These are phyloP conservation scores for Fusarium nematophilum DNA, from an alignment of 2,329 filamentous ascomycete genomes.

Conservation along the genomic window DNA sequence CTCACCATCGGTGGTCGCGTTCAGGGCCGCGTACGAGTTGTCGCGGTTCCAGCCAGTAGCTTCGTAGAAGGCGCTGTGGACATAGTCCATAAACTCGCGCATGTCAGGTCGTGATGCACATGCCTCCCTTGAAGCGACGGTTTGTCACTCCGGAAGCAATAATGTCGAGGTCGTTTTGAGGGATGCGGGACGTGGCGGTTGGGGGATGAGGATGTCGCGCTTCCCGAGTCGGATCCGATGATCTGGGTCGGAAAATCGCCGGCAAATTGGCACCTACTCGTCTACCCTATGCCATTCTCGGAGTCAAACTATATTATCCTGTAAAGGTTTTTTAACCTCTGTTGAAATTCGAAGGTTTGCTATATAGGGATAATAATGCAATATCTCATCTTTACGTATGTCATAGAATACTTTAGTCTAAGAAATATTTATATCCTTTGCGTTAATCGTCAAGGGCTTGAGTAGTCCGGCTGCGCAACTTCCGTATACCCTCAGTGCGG, in stretches of 20 bases:
- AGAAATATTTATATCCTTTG: too few relatives aligned
- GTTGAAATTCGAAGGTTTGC: too few relatives aligned
- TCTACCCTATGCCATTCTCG: too few relatives aligned
- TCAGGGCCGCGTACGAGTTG: constrained; percentile 90
- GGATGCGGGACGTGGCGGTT: neutral
- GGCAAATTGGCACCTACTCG: too few relatives aligned
- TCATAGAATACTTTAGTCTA: too few relatives aligned
- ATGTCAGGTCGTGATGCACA: constrained; percentile 62
- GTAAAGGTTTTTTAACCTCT: too few relatives aligned
- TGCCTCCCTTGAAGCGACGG: constrained; percentile 37
- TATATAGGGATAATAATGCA: too few relatives aligned
- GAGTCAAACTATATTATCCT: too few relatives aligned
- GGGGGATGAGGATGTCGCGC: constrained; percentile 4
- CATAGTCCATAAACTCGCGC: constrained; percentile 98
- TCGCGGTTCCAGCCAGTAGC: constrained; percentile 90
- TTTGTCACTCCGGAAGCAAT: constrained; percentile 31
- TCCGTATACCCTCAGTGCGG: too few relatives aligned
- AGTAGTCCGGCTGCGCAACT: too few relatives aligned
- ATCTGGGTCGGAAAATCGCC: constrained; percentile 23
- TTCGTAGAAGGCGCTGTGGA: constrained; percentile 89
- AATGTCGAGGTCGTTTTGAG: neutral
- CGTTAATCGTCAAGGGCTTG: too few relatives aligned
- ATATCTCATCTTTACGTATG: too few relatives aligned
- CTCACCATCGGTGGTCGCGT: constrained; percentile 82
- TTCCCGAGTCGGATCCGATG: neutral